Evolutionary conservation across 306 rosid species (phyloP).

Genomic region (Senna tora): DNA sequence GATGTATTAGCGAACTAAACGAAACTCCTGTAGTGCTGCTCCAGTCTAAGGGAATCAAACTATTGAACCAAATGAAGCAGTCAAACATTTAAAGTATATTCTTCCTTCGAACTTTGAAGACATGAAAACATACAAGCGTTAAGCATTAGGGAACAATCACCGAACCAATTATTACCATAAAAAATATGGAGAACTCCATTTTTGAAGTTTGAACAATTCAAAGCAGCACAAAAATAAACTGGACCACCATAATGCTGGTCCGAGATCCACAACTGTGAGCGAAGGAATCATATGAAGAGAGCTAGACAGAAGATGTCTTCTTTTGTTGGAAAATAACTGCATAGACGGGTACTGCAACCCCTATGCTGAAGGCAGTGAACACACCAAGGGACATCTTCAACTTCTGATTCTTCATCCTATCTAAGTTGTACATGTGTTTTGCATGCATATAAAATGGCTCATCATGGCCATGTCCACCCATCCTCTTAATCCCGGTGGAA

Average conservation of each 20-base stretch:
- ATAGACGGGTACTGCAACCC: constrained; percentile 51
- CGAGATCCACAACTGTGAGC: constrained; percentile 39
- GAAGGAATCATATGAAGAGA: constrained; percentile 8
- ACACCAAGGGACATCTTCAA: constrained; percentile 60
- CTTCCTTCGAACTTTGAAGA: neutral
- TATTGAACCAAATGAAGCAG: neutral
- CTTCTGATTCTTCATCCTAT: constrained; percentile 49
- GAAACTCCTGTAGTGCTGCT: too few species aligned
- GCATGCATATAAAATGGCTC: constrained; percentile 55
- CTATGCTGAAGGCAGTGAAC: constrained; percentile 56
- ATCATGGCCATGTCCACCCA: constrained; percentile 58
- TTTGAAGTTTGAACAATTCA: constrained; percentile 39
- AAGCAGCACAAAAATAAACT: constrained; percentile 25
- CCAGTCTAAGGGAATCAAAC: neutral
- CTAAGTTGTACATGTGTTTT: constrained; percentile 62
- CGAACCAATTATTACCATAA: constrained; percentile 40
- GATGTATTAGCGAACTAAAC: too few species aligned
- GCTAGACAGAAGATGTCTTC: constrained; percentile 56
- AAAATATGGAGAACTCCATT: constrained; percentile 40
- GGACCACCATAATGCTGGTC: constrained; percentile 33
- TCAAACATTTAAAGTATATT: neutral
- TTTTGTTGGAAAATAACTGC: constrained; percentile 64
- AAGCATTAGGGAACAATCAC: constrained; percentile 1
- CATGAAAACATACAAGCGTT: neutral
- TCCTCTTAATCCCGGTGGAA: constrained; percentile 55